Conservation (phyloP, 371 early-diverging fungal species). For the Zopfochytrium polystomum region DNA sequence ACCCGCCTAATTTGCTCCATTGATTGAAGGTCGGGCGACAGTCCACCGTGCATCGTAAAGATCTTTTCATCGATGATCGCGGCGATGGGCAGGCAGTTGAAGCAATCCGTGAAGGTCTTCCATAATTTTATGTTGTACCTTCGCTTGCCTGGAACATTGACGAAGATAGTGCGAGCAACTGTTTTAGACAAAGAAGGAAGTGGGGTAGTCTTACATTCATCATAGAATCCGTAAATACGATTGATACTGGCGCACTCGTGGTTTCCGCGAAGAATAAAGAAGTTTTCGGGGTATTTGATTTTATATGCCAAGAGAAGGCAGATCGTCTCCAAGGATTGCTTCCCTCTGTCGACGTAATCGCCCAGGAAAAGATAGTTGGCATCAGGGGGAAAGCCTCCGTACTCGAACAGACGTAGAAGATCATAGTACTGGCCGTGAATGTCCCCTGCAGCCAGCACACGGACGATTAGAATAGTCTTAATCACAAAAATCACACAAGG, state of each 20-base stretch:
- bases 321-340: constrained; percentile 78
- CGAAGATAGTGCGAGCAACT: neutral
- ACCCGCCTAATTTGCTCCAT: constrained; percentile 91
- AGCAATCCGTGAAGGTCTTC: constrained; percentile 90
- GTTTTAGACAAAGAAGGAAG: neutral
- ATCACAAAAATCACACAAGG: constrained; percentile 1
- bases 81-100: constrained; percentile 91
- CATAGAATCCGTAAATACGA: constrained; percentile 97
- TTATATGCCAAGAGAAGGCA: constrained; percentile 80
- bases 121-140: constrained; percentile 90
- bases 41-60: constrained; percentile 96
- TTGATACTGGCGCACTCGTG: constrained; percentile 94
- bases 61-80: constrained; percentile 92
- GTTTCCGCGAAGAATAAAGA: constrained; percentile 94
- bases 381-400: constrained; percentile 89
- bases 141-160: constrained; percentile 64
- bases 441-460: constrained; percentile 45
- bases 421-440: constrained; percentile 94
- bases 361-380: constrained; percentile 92
- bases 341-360: constrained; percentile 95
- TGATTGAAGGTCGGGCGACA: constrained; percentile 81
- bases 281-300: constrained; percentile 94
- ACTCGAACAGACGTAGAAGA: constrained; percentile 87
- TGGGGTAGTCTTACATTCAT: constrained; percentile 79
- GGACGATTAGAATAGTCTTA: neutral